A percentile compares a stretch with the other conserved stretches of the same genome.
Conservation (phyloP, 106 monocot species). For the Agapanthus africanus region DNA sequence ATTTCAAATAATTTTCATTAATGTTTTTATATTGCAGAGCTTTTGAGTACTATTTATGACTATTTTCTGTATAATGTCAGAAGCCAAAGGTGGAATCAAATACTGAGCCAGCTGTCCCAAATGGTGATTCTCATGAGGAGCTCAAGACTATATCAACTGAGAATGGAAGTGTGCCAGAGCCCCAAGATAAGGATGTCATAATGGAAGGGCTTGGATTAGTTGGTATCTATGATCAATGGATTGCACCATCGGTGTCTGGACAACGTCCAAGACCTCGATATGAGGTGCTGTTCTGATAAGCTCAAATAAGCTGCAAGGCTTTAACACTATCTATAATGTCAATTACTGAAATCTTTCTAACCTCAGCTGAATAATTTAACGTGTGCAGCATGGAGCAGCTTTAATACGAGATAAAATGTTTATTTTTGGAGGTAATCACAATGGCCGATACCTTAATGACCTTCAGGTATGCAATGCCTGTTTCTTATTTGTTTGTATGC, state of each 20-base stretch:
- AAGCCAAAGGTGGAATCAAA: slow-evolving; percentile 36
- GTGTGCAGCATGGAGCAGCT: slow-evolving; percentile 91
- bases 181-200: slow-evolving; percentile 72
- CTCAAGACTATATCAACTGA: slow-evolving; percentile 63
- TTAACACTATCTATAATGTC: not conserved
- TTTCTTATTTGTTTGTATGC: slow-evolving; percentile 1
- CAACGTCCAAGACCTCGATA: slow-evolving; percentile 74
- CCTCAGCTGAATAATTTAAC: slow-evolving; percentile 6
- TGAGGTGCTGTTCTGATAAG: slow-evolving; percentile 39
- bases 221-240: slow-evolving; percentile 77
- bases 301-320: not conserved
- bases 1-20: too few species aligned
- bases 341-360: not conserved
- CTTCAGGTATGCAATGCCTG: slow-evolving; percentile 55
- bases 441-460: slow-evolving; percentile 94
- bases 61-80: slow-evolving; percentile 13
- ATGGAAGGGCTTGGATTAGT: slow-evolving; percentile 78
- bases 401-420: slow-evolving; percentile 90
- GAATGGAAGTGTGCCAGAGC: slow-evolving; percentile 63
- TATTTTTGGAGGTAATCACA: slow-evolving; percentile 94
- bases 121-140: slow-evolving; percentile 36
- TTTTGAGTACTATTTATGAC: not conserved
- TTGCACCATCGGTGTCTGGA: slow-evolving; percentile 75
- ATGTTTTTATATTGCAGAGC: not conserved
- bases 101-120: slow-evolving; percentile 18